Evolutionary conservation across 169 alveolate species (phyloP).

Genomic region (Plasmodium vivax): DNA sequence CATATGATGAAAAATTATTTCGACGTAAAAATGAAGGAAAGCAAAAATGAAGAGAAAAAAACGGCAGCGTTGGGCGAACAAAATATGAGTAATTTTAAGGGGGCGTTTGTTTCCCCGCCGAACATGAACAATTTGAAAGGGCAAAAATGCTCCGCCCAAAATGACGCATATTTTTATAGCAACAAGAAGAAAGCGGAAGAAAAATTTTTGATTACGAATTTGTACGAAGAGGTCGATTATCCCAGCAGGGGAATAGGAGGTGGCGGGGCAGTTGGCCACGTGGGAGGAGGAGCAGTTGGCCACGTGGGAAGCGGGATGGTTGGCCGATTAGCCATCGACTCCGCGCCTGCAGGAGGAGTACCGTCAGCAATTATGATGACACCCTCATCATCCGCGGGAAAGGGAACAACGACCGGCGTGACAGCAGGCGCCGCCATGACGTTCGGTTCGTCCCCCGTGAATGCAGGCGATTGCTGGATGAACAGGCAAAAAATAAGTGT

Average conservation of each 20-base stretch:
- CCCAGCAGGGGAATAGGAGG: background rate
- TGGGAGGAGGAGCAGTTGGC: background rate
- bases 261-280: background rate
- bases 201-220: background rate
- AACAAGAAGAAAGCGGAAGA: background rate
- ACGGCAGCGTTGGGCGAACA: background rate
- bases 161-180: background rate
- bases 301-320: background rate
- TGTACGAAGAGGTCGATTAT: background rate
- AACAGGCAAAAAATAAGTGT: slow-evolving; percentile 49
- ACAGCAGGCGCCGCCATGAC: background rate
- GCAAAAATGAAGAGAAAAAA: background rate
- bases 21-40: background rate
- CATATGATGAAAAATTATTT: slow-evolving; percentile 4
- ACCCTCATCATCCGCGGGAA: slow-evolving; percentile 8
- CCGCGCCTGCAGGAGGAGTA: background rate
- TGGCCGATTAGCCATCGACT: background rate
- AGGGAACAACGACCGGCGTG: background rate
- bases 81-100: background rate
- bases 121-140: background rate
- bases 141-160: background rate
- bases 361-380: background rate
- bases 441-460: background rate
- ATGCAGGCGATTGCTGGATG: background rate
- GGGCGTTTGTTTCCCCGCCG: background rate